Evolutionary conservation across 257 asterid genomes (phyloP), one percentile per base, ranked within the genome.

Genomic region (Gardenia jasminoides): DNA sequence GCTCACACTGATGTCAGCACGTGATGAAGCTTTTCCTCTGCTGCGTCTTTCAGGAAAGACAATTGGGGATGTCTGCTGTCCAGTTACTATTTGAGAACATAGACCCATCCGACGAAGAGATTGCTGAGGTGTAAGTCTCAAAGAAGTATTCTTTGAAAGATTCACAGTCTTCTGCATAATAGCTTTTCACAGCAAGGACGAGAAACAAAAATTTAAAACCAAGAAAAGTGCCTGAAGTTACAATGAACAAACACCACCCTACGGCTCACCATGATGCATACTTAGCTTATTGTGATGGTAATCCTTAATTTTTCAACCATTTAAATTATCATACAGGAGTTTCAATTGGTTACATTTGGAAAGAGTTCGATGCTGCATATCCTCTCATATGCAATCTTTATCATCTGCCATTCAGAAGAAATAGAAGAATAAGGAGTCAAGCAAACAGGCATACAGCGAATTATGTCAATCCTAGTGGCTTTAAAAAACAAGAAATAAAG

Each of bases 31-130:
- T 83, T 85, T 92, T 78, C 94, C 94, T 85, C 89, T 89, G 83
- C 89, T 85, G 70, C 97, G 96, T 81, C 92, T 96, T 87, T 96
- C 97, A 24, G 98, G 97, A 81, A 90, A 91, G 66, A 93, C 99
- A 82, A 90, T 81, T 26, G 98, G 97, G 46, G 98, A 93, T 47
- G 97, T 90, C 81, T 93, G 97, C 77, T 92, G 98, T 66, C 93
- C 93, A 11, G 92, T 87, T 69, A 94, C 66, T 75, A 86, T 87
- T 88, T 90, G 98, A 81, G 98, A 89, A 86, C 98, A 92, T 59
- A 96, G 87, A 70, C 98, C 98, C 74, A 96, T 84, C 76, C 93
- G 93, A 72, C 94, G 97, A 83, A 93, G 97, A 81, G 99, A 91
- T 83, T 90, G 94, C 86, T 90, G 97, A 70, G 97, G 85, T 65